Conservation (phyloP, 1,284 basidiomycete genomes). For the Bondarzewia mesenterica region DNA sequence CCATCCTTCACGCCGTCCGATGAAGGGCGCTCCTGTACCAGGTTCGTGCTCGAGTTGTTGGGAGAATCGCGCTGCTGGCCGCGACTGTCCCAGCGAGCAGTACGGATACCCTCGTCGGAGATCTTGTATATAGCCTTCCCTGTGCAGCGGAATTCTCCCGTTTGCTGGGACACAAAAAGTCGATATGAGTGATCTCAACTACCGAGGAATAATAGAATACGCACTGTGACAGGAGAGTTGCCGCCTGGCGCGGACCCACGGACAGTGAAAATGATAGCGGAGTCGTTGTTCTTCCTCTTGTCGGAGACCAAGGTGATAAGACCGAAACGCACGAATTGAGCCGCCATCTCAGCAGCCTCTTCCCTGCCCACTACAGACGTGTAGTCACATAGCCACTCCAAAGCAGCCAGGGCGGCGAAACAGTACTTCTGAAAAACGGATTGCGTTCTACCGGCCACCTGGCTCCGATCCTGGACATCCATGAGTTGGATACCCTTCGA, state of each 20-base stretch:
- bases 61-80: conserved; percentile 44
- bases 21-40: conserved; percentile 36
- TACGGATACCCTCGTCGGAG: conserved; percentile 81
- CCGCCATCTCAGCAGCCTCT: conserved; percentile 95
- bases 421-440: conserved; percentile 60
- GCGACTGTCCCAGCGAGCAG: conserved; percentile 74
- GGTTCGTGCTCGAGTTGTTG: conserved; percentile 54
- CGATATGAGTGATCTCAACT: no score
- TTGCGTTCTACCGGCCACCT: conserved; percentile 38
- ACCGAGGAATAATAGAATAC: conserved; percentile 22
- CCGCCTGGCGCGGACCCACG: conserved; percentile 70
- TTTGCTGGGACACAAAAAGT: conserved; percentile 42
- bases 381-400: conserved; percentile 98
- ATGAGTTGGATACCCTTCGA: conserved; percentile 69
- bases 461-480: conserved; percentile 56
- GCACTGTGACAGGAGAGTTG: conserved; percentile 64
- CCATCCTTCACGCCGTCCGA: conserved; percentile 30
- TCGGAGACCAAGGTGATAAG: conserved; percentile 83
- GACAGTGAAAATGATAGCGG: conserved; percentile 84
- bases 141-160: conserved; percentile 92
- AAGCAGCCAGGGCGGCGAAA: conserved; percentile 79
- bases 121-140: conserved; percentile 92
- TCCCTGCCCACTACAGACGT: conserved; percentile 94
- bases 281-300: conserved; percentile 83
- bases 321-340: conserved; percentile 95